Evolutionary conservation across 2,329 filamentous ascomycete species (phyloP), one percentile per base, ranked within the genome.

Genomic region (Atkinsonella hypoxylon): DNA sequence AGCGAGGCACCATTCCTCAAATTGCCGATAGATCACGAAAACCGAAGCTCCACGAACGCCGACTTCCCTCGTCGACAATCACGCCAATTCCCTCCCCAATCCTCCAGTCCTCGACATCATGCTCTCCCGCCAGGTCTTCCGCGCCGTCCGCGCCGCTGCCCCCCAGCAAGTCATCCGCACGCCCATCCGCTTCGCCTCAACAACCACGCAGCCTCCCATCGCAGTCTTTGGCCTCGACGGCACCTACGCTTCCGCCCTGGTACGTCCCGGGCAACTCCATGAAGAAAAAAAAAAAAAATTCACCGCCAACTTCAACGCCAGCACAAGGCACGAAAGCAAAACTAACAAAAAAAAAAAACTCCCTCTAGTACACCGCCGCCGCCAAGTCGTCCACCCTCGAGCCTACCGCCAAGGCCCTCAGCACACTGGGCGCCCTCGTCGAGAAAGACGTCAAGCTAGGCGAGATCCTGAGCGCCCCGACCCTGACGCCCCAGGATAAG

Each of bases 281-380:
- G n/a, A n/a, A n/a, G n/a, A n/a, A n/a, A n/a, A n/a, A n/a, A n/a
- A n/a, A n/a, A n/a, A n/a, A n/a, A n/a, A n/a, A n/a, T n/a, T n/a
- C n/a, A n/a, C n/a, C n/a, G n/a, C n/a, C n/a, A n/a, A n/a, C n/a
- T n/a, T n/a, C n/a, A n/a, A n/a, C n/a, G n/a, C n/a, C n/a, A n/a
- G n/a, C n/a, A n/a, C n/a, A n/a, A n/a, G n/a, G n/a, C n/a, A n/a
- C n/a, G n/a, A n/a, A n/a, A n/a, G n/a, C n/a, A n/a, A n/a, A n/a
- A n/a, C n/a, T n/a, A n/a, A n/a, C n/a, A n/a, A n/a, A n/a, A n/a
- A n/a, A 26, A 26, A 26, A 26, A n/a, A n/a, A n/a, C n/a, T n/a
- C n/a, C n/a, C n/a, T n/a, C n/a, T 64, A 98, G 93, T 98, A 95
- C 83, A 97, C 90, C 58, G 93, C 93, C 57, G 89, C 91, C 62